Evolutionary conservation across 345 rosid genomes (phyloP).

Genomic region (Mercurialis annua): DNA sequence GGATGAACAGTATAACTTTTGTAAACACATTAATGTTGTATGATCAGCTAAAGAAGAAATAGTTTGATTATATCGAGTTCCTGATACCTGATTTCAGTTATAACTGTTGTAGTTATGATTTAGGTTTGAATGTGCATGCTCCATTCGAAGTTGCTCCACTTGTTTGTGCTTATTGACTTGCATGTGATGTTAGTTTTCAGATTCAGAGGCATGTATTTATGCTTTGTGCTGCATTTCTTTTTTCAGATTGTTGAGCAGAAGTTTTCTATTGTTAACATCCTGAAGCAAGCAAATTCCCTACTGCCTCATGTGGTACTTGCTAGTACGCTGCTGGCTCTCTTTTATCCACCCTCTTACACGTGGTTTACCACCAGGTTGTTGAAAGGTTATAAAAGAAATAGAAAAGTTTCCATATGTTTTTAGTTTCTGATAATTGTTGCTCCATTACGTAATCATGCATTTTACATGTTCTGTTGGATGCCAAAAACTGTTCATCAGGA

Average conservation of each 20-base stretch:
- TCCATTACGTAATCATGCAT: background rate
- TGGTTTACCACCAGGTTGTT: constrained; percentile 89
- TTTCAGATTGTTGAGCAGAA: constrained; percentile 36
- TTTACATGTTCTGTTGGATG: background rate
- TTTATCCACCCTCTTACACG: constrained; percentile 87
- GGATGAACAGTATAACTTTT: background rate
- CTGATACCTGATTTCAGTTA: background rate
- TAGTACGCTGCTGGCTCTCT: constrained; percentile 82
- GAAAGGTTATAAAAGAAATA: background rate
- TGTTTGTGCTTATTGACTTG: background rate
- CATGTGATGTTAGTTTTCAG: background rate
- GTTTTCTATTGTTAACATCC: constrained; percentile 42
- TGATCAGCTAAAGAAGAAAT: background rate
- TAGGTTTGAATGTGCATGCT: background rate
- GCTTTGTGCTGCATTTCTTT: constrained; percentile 8
- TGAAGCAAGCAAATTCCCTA: constrained; percentile 70
- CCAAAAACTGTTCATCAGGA: background rate
- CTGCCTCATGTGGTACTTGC: constrained; percentile 87
- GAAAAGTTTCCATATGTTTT: no score
- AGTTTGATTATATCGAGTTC: background rate
- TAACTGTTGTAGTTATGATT: background rate
- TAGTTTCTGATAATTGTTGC: background rate
- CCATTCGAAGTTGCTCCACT: background rate
- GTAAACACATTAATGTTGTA: background rate
- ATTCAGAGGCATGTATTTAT: background rate